Evolutionary conservation across 768 basidiomycete species (phyloP).

Genomic region (Tylopilus sp.): DNA sequence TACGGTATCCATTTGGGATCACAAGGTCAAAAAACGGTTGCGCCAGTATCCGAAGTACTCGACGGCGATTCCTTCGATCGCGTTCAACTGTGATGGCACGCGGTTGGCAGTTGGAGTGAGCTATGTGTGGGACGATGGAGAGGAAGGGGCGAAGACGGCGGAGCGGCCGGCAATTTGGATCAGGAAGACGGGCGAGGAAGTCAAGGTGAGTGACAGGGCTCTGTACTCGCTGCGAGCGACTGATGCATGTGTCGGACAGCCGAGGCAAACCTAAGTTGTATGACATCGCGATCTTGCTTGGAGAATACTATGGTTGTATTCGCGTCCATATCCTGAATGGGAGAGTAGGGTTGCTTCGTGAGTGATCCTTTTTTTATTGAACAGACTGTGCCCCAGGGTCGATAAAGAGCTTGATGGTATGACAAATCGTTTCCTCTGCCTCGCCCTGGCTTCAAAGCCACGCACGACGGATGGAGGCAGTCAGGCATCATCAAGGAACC

Average conservation of each 20-base stretch:
- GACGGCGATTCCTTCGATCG: constrained; percentile 70
- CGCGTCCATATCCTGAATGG: background rate
- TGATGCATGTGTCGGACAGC: constrained; percentile 2
- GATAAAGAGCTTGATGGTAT: background rate
- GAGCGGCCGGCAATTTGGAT: constrained; percentile 61
- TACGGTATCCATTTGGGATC: constrained; percentile 96
- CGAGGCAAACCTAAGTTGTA: constrained; percentile 22
- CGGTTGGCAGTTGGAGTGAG: constrained; percentile 81
- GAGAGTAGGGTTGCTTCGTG: background rate
- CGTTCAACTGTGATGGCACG: constrained; percentile 81
- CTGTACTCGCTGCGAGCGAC: background rate
- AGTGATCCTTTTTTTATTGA: background rate
- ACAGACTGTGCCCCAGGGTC: background rate
- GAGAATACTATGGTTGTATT: background rate
- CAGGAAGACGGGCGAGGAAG: constrained; percentile 68
- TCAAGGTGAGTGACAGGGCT: constrained; percentile 50
- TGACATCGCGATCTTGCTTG: background rate
- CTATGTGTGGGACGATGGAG: constrained; percentile 89
- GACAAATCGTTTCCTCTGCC: background rate
- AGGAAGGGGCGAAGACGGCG: constrained; percentile 63
- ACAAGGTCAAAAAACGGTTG: constrained; percentile 91
- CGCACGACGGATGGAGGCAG: background rate
- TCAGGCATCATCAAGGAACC: background rate
- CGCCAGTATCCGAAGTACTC: constrained; percentile 84
- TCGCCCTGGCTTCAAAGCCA: background rate